These are phyloP conservation scores for Rosa rugosa DNA, from an alignment of 306 rosid genomes.

Conservation along the genomic window DNA sequence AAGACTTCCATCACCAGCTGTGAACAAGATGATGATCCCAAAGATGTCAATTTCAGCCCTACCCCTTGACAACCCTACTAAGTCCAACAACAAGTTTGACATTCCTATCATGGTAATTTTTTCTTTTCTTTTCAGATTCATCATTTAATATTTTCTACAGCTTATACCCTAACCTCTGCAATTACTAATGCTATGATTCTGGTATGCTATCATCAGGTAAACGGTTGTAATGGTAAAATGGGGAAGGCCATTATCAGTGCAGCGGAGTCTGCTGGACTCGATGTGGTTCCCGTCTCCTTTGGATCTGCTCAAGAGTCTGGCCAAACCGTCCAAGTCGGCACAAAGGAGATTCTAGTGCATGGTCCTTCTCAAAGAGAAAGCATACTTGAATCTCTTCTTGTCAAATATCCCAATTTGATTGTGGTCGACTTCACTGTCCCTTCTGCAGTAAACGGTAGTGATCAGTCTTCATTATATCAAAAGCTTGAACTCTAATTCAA, in stretches of 20 bases:
- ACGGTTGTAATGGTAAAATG: conserved; percentile 90
- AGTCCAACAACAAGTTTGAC: conserved; percentile 5
- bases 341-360: conserved; percentile 64
- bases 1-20: background rate
- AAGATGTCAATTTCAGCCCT: conserved; percentile 10
- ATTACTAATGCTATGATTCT: too few species aligned
- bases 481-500: background rate
- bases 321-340: conserved; percentile 52
- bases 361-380: conserved; percentile 76
- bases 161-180: too few species aligned
- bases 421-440: conserved; percentile 90
- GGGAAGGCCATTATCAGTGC: conserved; percentile 79
- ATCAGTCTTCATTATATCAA: background rate
- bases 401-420: conserved; percentile 68
- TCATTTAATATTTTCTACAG: background rate
- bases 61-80: background rate
- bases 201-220: conserved; percentile 44
- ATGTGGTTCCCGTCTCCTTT: conserved; percentile 77
- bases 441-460: conserved; percentile 77
- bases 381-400: conserved; percentile 55
- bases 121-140: background rate
- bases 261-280: conserved; percentile 80
- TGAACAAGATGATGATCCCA: background rate
- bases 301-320: conserved; percentile 73
- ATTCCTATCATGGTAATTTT: conserved; percentile 14